phyloP scores from a whole-genome alignment of 495 filamentous ascomycete species.

The Neurospora sp. region DNA sequence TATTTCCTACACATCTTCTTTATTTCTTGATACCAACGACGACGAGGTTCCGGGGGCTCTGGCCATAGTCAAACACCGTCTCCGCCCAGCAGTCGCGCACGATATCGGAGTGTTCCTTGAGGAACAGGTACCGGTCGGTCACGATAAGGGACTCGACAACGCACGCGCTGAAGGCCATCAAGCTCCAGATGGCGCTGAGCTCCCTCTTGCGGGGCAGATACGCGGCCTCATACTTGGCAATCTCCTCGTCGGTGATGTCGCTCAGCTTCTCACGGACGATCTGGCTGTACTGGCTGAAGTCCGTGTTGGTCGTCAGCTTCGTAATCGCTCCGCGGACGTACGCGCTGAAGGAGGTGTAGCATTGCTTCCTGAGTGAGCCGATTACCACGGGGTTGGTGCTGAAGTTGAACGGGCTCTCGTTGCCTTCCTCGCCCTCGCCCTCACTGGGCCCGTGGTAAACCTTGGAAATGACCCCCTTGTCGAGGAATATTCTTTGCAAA shows the following conservation, averaged over 20 bases:
- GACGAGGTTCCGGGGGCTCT: constrained; percentile 81
- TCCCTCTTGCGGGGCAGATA: constrained; percentile 66
- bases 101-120: constrained; percentile 61
- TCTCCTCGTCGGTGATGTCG: constrained; percentile 60
- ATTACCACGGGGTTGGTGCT: constrained; percentile 70
- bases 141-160: constrained; percentile 86
- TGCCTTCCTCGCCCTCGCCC: constrained; percentile 17
- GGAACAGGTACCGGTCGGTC: constrained; percentile 82
- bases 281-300: constrained; percentile 40
- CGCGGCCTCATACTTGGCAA: constrained; percentile 53
- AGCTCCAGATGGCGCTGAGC: constrained; percentile 74
- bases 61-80: constrained; percentile 78
- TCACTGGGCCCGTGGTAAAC: constrained; percentile 35
- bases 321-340: constrained; percentile 73
- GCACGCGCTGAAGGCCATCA: constrained; percentile 91
- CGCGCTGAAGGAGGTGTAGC: constrained; percentile 62
- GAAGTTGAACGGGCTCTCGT: constrained; percentile 39
- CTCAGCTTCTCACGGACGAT: constrained; percentile 51
- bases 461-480: constrained; percentile 59
- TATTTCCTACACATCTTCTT: constrained; percentile 1
- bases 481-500: constrained; percentile 80
- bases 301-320: constrained; percentile 57
- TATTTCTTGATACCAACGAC: constrained; percentile 79
- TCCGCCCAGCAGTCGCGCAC: constrained; percentile 81
- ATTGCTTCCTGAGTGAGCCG: constrained; percentile 70